Conservation (phyloP, 1,284 basidiomycete genomes). For the Marasmius tenuissimus region DNA sequence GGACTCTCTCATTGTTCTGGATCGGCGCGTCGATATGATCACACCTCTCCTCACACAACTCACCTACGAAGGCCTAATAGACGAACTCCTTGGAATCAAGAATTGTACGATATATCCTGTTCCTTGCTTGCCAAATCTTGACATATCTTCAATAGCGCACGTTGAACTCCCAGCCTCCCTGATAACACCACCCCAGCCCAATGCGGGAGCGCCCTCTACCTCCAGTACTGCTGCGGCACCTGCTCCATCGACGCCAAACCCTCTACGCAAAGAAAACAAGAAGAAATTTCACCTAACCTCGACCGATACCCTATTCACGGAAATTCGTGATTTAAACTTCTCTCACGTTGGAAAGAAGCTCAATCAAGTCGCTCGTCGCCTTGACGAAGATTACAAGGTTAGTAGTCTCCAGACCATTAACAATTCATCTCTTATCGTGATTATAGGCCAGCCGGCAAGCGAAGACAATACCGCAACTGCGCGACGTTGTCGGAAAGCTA, state of each 20-base stretch:
- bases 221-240: conserved; percentile 41
- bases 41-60: conserved; percentile 95
- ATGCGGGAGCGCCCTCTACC: conserved; percentile 28
- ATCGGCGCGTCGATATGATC: conserved; percentile 93
- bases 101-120: conserved; percentile 61
- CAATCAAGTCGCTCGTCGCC: conserved; percentile 77
- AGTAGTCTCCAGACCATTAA: conserved; percentile 11
- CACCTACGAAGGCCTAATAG: conserved; percentile 97
- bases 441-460: conserved; percentile 68
- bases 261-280: conserved; percentile 74
- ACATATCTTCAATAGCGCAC: conserved; percentile 57
- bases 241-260: conserved; percentile 40
- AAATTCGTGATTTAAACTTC: conserved; percentile 92
- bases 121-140: conserved; percentile 2
- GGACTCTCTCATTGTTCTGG: conserved; percentile 88
- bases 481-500: conserved; percentile 93
- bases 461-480: conserved; percentile 91
- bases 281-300: conserved; percentile 86
- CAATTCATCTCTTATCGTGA: conserved; percentile 4
- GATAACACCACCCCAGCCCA: conserved; percentile 46
- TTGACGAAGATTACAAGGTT: conserved; percentile 93
- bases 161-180: conserved; percentile 87
- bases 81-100: conserved; percentile 89
- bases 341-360: conserved; percentile 87
- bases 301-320: conserved; percentile 80